phyloP scores from a whole-genome alignment of 2,329 filamentous ascomycete genomes.

The Cladosporium sp. region DNA sequence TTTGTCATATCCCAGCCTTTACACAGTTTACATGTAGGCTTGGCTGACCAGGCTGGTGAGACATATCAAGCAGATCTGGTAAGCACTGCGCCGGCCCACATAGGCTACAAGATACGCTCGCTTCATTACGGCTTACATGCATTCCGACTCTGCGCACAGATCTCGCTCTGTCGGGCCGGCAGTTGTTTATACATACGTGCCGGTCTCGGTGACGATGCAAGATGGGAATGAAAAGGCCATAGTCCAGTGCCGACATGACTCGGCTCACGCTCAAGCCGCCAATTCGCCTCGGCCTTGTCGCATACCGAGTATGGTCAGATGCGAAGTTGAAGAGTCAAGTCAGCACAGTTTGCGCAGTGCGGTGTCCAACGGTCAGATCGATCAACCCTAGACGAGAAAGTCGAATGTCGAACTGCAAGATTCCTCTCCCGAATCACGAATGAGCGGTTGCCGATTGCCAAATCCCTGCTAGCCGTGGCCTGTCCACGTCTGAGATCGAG shows the following conservation, averaged over 20 bases:
- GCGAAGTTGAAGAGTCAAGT: background rate
- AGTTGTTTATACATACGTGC: background rate
- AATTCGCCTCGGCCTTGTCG: background rate
- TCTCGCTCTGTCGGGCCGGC: background rate
- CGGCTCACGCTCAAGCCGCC: background rate
- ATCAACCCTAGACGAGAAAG: background rate
- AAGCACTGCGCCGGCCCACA: background rate
- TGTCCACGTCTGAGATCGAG: background rate
- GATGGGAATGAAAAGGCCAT: background rate
- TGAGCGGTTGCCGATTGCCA: background rate
- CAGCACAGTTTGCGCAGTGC: background rate
- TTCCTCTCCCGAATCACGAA: background rate
- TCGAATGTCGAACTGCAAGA: background rate
- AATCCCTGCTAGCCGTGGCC: background rate
- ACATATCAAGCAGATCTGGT: background rate
- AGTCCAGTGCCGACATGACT: background rate
- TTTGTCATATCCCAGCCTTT: background rate
- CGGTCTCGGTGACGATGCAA: background rate
- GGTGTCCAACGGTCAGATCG: background rate
- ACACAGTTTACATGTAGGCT: background rate
- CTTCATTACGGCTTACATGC: background rate
- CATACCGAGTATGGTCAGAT: background rate
- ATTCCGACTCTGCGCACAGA: background rate
- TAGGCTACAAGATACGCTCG: background rate
- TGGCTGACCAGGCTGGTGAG: background rate